Conservation (phyloP, 2,329 filamentous ascomycete species). For the Herpotrichia juniperi region DNA sequence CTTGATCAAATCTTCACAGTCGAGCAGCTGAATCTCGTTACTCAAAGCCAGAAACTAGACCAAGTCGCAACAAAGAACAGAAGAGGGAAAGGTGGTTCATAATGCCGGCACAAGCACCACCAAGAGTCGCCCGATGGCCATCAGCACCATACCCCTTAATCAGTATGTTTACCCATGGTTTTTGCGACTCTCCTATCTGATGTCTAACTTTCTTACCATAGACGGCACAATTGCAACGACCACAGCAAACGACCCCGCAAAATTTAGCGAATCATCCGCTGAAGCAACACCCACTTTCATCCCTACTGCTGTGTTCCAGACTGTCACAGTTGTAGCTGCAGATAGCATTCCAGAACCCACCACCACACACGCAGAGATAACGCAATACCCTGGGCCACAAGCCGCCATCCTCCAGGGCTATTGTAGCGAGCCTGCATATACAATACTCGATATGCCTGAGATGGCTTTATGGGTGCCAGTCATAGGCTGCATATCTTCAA, state of each 20-base stretch:
- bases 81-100: not conserved
- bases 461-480: constrained; percentile 24
- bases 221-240: not conserved
- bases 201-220: not conserved
- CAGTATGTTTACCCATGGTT: not conserved
- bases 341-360: constrained; percentile 6
- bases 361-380: constrained; percentile 2
- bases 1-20: not conserved
- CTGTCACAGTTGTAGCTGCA: constrained; percentile 17
- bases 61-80: not conserved
- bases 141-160: not conserved
- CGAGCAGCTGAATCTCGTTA: too few relatives aligned
- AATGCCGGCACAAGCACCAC: not conserved
- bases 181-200: not conserved
- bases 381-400: not conserved
- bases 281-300: constrained; percentile 15
- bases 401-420: constrained; percentile 20
- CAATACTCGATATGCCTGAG: constrained; percentile 21
- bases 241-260: not conserved
- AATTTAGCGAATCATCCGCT: not conserved
- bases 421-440: constrained; percentile 22
- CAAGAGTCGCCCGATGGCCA: not conserved
- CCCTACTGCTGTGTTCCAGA: constrained; percentile 8
- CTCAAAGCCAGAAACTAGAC: too few relatives aligned
- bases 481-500: constrained; percentile 23